Conservation (phyloP, 257 asterid genomes). For the Salvia miltiorrhiza region DNA sequence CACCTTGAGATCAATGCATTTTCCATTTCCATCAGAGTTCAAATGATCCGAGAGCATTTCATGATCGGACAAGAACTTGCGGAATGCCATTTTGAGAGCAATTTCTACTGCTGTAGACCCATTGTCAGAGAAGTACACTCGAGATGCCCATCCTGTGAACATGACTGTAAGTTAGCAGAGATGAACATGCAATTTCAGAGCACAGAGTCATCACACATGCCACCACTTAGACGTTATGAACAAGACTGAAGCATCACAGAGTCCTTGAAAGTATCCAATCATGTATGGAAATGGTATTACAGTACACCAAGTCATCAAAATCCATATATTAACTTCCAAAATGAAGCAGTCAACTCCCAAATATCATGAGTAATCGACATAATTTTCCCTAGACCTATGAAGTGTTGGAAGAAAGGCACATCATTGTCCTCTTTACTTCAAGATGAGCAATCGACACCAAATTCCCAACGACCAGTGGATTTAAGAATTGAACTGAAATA, state of each 20-base stretch:
- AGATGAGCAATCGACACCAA: background rate
- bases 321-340: background rate
- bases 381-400: background rate
- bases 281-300: background rate
- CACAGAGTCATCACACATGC: constrained; percentile 3
- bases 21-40: constrained; percentile 32
- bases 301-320: background rate
- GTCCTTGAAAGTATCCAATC: background rate
- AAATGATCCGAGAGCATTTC: constrained; percentile 35
- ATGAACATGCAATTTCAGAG: constrained; percentile 12
- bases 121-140: constrained; percentile 89
- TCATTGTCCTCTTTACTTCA: background rate
- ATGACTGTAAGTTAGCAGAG: constrained; percentile 14
- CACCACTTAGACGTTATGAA: background rate
- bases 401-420: background rate
- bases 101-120: constrained; percentile 98
- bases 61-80: constrained; percentile 80
- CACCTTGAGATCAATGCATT: constrained; percentile 70
- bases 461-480: no score
- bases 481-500: no score
- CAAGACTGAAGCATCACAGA: background rate
- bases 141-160: constrained; percentile 88
- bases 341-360: background rate
- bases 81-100: constrained; percentile 97
- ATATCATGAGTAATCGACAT: background rate